Conservation (phyloP, 495 filamentous ascomycete species). For the Penicillium waksmanii region DNA sequence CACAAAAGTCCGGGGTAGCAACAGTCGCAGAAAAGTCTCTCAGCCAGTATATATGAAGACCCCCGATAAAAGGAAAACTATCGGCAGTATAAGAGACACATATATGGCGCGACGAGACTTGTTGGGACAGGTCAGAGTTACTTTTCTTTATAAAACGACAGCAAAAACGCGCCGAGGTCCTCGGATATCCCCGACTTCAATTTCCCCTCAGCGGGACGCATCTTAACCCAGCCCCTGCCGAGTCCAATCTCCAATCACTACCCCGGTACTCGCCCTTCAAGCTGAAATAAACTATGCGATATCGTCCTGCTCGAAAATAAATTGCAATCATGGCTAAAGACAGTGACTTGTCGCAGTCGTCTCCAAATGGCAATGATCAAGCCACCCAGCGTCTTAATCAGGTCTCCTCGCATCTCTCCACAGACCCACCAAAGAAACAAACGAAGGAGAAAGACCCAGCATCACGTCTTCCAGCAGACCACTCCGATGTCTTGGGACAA, state of each 20-base stretch:
- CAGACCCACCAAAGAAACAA: constrained; percentile 15
- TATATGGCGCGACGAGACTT: not conserved
- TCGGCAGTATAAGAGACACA: not conserved
- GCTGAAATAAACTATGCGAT: constrained; percentile 1
- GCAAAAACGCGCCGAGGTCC: constrained; percentile 20
- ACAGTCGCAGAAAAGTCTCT: constrained; percentile 7
- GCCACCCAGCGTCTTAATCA: constrained; percentile 42
- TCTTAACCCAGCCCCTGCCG: not conserved
- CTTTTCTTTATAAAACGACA: constrained; percentile 4
- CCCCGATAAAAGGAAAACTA: not conserved
- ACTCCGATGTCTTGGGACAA: constrained; percentile 61
- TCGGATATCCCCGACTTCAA: constrained; percentile 13
- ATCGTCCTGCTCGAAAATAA: constrained; percentile 6
- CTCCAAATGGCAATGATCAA: constrained; percentile 18
- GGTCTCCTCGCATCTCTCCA: constrained; percentile 39
- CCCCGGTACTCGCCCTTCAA: constrained; percentile 1
- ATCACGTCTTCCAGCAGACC: constrained; percentile 57
- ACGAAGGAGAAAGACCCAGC: constrained; percentile 23
- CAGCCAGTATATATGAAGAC: not conserved
- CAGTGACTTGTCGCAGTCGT: constrained; percentile 11
- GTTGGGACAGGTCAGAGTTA: not conserved
- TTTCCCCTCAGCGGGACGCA: constrained; percentile 22
- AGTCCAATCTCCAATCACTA: constrained; percentile 16
- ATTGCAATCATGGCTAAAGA: constrained; percentile 25
- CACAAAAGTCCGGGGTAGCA: constrained; percentile 15